Base-by-base conservation (phyloP, 257 asterid genomes). In the Penstemon barbatus region DNA sequence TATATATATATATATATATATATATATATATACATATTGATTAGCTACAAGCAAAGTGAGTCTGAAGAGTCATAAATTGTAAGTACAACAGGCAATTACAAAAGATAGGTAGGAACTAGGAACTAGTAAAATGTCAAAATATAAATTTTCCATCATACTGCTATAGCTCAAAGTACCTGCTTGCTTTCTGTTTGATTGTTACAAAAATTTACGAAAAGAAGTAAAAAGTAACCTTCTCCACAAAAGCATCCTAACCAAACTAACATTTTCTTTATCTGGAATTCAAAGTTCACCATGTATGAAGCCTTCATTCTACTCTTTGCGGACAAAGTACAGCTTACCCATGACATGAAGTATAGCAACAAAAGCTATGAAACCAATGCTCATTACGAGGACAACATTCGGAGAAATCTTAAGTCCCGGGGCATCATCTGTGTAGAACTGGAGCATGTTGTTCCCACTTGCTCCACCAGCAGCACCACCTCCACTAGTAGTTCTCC, bases 361-460 rank as follows among this genome's bases (percentile, higher is more conserved):
- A 8, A 86, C 92, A 49, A 86, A 86, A 62, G 87, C 89, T 56
- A 83, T 83, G 78, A 86, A 86, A 40, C 92, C 92, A 6, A 86
- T 86, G 86, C 92, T 86, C 89, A 86, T 86, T 12, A 83, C 80
- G 8, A 86, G 87, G 66, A 86, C 89, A 19, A 86, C 87, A 46
- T 83, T 83, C 2, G 92, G 92, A 54, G 92, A 83, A 41, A 86
- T 86, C 80, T 83, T 79, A 6, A 86, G 89, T 52, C 92, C 92
- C 0, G 92, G 89, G 8, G 92, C 92, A 72, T 86, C 89, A 57
- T 86, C 92, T 0, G 92, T 83, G 87, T 86, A 83, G 75, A 86
- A 86, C 64, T 86, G 89, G 70, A 86, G 92, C 92, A 86, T 25
- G 33, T 86, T 62, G 89, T 81, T 51, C 33, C 92, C 92, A 63